Evolutionary conservation across 2,329 filamentous ascomycete species (phyloP).

Genomic region (Fusarium kyushuense): DNA sequence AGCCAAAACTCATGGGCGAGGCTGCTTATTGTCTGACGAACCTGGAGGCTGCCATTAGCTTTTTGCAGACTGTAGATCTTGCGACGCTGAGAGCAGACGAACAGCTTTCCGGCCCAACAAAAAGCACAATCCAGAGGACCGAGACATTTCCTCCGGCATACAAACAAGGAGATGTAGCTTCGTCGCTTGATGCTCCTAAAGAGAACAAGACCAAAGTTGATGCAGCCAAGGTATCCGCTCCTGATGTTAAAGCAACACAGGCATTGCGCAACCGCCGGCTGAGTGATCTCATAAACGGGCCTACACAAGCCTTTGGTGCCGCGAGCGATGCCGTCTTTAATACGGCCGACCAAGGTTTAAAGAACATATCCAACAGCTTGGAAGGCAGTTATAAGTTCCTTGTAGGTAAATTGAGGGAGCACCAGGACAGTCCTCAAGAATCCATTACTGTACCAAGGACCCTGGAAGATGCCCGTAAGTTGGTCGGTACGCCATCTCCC

Average conservation of each 20-base stretch:
- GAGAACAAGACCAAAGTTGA: constrained; percentile 50
- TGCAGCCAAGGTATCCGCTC: constrained; percentile 53
- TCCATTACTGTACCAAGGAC: constrained; percentile 82
- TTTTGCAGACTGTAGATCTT: constrained; percentile 94
- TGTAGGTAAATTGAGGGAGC: constrained; percentile 86
- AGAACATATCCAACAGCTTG: constrained; percentile 89
- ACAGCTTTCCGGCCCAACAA: constrained; percentile 74
- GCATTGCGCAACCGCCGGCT: constrained; percentile 78
- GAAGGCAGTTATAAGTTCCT: constrained; percentile 95
- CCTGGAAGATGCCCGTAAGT: constrained; percentile 88
- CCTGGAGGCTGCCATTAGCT: constrained; percentile 92
- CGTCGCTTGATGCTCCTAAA: constrained; percentile 51
- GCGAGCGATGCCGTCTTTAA: constrained; percentile 87
- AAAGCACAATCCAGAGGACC: constrained; percentile 62
- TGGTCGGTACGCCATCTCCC: constrained; percentile 79
- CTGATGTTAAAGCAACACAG: constrained; percentile 60
- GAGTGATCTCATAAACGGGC: constrained; percentile 87
- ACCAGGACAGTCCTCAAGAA: constrained; percentile 59
- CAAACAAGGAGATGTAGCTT: constrained; percentile 57
- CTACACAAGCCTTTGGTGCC: constrained; percentile 82
- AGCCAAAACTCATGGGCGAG: constrained; percentile 89
- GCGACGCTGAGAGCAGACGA: constrained; percentile 88
- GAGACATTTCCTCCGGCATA: constrained; percentile 71
- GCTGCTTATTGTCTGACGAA: constrained; percentile 97
- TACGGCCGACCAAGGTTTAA: constrained; percentile 90